Base-by-base conservation (phyloP, 208 protist genomes). In the Crithidia bombi region DNA sequence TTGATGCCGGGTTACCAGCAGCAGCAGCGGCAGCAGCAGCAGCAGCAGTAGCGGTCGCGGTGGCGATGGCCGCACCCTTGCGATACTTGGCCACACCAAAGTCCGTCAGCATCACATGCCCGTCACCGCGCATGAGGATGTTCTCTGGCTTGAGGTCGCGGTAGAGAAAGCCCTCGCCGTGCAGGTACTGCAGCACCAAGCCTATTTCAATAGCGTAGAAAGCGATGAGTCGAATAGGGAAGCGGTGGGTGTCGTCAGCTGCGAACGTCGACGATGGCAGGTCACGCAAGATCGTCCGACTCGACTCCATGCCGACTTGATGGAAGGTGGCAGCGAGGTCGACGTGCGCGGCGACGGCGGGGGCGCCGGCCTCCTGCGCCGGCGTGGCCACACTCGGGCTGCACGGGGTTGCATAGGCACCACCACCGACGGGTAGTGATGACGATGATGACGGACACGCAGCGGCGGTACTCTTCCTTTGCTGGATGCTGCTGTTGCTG, bases 71-170 rank as follows among this genome's bases (percentile, higher is more conserved):
- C 9, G 81, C 73, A 36, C 83, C 83, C 54, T 86, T 85, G 14
- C 89, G 67, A 38, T 91, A 85, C 72, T 98, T 98, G 12, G 96
- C 94, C 12, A 98, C 89, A 21, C 97, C 97, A 85, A 98, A 98
- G 78, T 98, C 97, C 5, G 97, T 97, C 51, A 98, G 80, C 75
- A 94, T 90, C 46, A 98, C 79, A 73, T 98, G 90, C 0, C 97
- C 97, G 54, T 95, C 89, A 15, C 69, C 55, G 23, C 87, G 82
- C 77, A 98, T 89, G 2, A 98, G 75, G 26, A 98, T 82, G 65
- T 98, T 98, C 67, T 98, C 95, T 9, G 96, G 94, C 77, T 98
- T 98, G 23, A 98, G 72, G 66, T 98, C 95, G 19, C 95, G 82
- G 58, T 97, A 98, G 49, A 97, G 82, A 63, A 98, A 94, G 56